Conservation (phyloP, 441 rosid species). For the Kokia cookei region DNA sequence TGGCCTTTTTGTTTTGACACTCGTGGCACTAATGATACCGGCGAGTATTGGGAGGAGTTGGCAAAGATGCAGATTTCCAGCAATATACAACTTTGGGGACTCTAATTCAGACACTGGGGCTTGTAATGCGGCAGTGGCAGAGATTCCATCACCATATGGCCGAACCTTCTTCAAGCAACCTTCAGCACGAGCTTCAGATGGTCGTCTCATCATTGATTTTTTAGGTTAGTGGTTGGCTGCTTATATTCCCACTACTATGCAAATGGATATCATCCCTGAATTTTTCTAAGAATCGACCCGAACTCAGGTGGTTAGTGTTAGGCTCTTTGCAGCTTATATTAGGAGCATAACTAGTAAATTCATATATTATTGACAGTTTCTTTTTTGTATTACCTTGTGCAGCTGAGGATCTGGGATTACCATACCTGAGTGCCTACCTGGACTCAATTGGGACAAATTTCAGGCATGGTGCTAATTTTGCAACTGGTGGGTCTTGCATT, state of each 20-base stretch:
- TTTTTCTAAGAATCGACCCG: too few relatives aligned
- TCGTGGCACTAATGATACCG: not conserved
- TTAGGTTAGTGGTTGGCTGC: slow-evolving; percentile 31
- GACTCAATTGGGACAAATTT: slow-evolving; percentile 57
- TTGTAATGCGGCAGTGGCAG: slow-evolving; percentile 20
- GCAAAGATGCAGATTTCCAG: slow-evolving; percentile 46
- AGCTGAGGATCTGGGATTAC: slow-evolving; percentile 55
- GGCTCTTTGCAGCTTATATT: not conserved
- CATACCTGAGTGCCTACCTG: slow-evolving; percentile 54
- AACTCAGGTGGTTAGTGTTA: not conserved
- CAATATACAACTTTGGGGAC: slow-evolving; percentile 76
- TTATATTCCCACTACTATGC: not conserved
- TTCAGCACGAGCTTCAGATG: slow-evolving; percentile 64
- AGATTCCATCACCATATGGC: slow-evolving; percentile 54
- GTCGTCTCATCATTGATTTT: slow-evolving; percentile 74
- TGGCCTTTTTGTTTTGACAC: slow-evolving; percentile 16
- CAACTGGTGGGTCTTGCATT: slow-evolving; percentile 60
- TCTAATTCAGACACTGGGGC: slow-evolving; percentile 57
- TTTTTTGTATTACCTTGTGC: slow-evolving; percentile 1
- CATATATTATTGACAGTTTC: not conserved
- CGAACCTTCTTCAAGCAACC: slow-evolving; percentile 70
- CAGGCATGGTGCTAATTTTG: slow-evolving; percentile 62
- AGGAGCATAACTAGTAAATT: not conserved
- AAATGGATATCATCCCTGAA: not conserved
- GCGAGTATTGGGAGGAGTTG: not conserved